phyloP scores from a whole-genome alignment of 2,329 filamentous ascomycete species.

The Penicillium digitatum region DNA sequence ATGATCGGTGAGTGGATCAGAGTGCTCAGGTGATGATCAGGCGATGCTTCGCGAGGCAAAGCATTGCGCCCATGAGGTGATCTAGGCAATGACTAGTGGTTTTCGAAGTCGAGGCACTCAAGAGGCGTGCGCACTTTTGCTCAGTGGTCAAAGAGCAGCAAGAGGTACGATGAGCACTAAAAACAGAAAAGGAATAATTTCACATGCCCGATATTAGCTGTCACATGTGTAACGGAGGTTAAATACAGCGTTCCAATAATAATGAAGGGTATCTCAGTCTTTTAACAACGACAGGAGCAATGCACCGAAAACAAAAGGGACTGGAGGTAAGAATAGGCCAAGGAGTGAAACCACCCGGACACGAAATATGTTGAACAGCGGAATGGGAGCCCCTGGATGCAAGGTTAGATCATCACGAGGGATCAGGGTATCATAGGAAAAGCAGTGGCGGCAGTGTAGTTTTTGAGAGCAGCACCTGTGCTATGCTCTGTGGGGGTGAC shows the following conservation, averaged over 20 bases:
- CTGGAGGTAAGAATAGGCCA: neutral
- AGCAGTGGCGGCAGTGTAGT: neutral
- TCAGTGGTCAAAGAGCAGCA: neutral
- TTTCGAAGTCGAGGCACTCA: neutral
- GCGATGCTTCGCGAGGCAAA: neutral
- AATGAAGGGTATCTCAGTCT: slow-evolving; percentile 10
- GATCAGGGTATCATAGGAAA: slow-evolving; percentile 11
- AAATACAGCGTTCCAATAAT: neutral
- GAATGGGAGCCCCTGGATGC: slow-evolving; percentile 1
- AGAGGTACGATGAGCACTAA: neutral
- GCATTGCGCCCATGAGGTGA: neutral
- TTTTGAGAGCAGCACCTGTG: slow-evolving; percentile 2
- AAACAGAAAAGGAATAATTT: neutral
- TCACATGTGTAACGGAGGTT: neutral
- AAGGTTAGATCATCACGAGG: slow-evolving; percentile 5
- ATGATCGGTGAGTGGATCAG: neutral
- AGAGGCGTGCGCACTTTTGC: neutral
- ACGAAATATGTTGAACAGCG: neutral
- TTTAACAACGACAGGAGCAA: neutral
- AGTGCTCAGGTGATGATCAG: neutral
- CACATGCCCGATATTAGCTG: neutral
- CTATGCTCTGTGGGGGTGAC: neutral
- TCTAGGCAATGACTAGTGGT: neutral
- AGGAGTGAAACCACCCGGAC: neutral
- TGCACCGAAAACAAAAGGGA: neutral